These are phyloP conservation scores for Periconia digitata DNA, from an alignment of 2,329 filamentous ascomycete species.

Conservation along the genomic window DNA sequence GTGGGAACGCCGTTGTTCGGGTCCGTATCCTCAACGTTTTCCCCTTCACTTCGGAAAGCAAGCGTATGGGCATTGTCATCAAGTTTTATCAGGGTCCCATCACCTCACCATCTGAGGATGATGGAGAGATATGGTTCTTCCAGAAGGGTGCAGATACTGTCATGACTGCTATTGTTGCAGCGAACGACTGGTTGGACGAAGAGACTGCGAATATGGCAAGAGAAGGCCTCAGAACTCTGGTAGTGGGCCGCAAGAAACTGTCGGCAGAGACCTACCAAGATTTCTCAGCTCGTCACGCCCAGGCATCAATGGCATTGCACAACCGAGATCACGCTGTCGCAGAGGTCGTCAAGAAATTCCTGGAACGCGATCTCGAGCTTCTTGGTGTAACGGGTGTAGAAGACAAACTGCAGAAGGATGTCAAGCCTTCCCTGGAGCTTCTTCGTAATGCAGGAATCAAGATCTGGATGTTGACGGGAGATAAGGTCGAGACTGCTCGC, in stretches of 20 bases:
- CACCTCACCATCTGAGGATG: constrained; percentile 50
- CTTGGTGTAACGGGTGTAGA: constrained; percentile 98
- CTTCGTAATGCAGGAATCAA: constrained; percentile 97
- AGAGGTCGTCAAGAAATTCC: constrained; percentile 72
- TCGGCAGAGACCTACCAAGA: constrained; percentile 77
- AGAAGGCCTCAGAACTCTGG: constrained; percentile 89
- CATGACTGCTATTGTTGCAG: constrained; percentile 91
- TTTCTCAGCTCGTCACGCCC: constrained; percentile 73
- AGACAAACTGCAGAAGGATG: constrained; percentile 92
- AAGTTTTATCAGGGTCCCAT: constrained; percentile 63
- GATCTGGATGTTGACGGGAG: constrained; percentile 99
- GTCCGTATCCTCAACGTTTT: constrained; percentile 93
- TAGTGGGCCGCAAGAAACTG: constrained; percentile 88
- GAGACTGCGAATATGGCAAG: constrained; percentile 99
- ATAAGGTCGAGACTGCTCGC: constrained; percentile 96
- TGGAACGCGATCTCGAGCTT: constrained; percentile 87
- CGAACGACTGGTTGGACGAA: constrained; percentile 98
- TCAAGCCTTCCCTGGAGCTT: constrained; percentile 92
- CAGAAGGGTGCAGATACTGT: constrained; percentile 98
- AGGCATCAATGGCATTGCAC: constrained; percentile 78
- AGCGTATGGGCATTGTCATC: constrained; percentile 96
- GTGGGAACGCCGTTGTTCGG: constrained; percentile 72
- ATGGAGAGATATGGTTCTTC: constrained; percentile 94
- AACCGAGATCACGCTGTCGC: constrained; percentile 82
- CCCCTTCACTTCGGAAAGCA: constrained; percentile 96